Conservation (phyloP, 2,329 filamentous ascomycete species). For the Fusarium staphyleae region DNA sequence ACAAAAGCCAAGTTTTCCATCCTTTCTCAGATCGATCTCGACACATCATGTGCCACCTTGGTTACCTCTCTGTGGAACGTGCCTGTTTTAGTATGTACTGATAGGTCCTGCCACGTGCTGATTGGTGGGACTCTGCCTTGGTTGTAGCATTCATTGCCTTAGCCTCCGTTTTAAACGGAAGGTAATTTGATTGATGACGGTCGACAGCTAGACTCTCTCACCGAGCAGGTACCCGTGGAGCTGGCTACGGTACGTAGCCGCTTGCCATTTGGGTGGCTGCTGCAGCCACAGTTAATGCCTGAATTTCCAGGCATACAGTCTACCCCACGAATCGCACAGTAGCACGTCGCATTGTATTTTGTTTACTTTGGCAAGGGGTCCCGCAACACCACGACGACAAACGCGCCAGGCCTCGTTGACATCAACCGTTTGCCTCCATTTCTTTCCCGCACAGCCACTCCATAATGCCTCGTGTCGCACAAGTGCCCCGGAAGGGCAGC, state of each 20-base stretch:
- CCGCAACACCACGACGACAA: conserved; percentile 39
- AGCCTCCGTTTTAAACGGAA: conserved; percentile 28
- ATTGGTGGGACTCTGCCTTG: conserved; percentile 19
- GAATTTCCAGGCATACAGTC: not conserved
- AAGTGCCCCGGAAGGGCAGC: conserved; percentile 59
- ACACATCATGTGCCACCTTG: conserved; percentile 5
- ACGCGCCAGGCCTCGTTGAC: conserved; percentile 39
- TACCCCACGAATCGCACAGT: conserved; percentile 24
- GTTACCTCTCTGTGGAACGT: conserved; percentile 24
- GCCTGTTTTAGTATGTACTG: no score
- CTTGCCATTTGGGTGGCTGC: not conserved
- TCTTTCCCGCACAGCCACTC: conserved; percentile 16
- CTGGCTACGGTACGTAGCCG: not conserved
- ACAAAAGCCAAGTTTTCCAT: not conserved
- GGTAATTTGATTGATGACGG: conserved; percentile 2
- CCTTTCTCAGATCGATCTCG: not conserved
- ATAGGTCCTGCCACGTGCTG: conserved; percentile 23
- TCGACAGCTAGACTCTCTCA: no score
- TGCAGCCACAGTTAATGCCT: conserved; percentile 30
- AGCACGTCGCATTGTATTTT: conserved; percentile 38
- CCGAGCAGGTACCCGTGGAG: not conserved
- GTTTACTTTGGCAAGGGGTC: conserved; percentile 41
- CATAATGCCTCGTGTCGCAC: conserved; percentile 66
- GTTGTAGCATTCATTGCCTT: not conserved
- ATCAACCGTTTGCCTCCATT: conserved; percentile 29